These are phyloP conservation scores for Erigeron canadensis DNA, from an alignment of 129 eudicot genomes.

Conservation along the genomic window DNA sequence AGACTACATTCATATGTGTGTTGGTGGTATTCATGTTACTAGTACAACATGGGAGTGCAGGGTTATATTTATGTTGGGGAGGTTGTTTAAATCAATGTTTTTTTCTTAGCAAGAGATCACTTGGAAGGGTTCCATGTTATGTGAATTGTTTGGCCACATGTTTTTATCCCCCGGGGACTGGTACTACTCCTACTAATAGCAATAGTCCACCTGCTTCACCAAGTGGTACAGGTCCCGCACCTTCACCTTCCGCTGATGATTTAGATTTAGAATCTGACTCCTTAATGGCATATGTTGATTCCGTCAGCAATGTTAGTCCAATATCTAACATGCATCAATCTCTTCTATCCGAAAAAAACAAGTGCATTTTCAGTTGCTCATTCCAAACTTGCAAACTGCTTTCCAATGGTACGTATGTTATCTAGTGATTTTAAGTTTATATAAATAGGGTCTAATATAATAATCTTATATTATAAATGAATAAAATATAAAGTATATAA, in stretches of 20 bases:
- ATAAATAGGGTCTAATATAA: too few relatives aligned
- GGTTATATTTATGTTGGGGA: conserved; percentile 32
- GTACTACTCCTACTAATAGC: not conserved
- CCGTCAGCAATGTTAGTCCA: not conserved
- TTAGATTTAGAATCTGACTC: not conserved
- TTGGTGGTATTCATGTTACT: conserved; percentile 20
- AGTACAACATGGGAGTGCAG: conserved; percentile 24
- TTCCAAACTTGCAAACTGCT: not conserved
- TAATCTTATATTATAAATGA: too few relatives aligned
- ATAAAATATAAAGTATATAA: too few relatives aligned
- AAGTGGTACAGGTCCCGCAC: not conserved
- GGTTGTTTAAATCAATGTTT: conserved; percentile 31
- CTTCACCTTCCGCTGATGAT: conserved; percentile 14
- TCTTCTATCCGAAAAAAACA: not conserved
- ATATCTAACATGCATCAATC: not conserved
- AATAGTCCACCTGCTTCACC: conserved; percentile 2
- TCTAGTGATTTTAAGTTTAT: too few relatives aligned
- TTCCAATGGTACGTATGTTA: not conserved
- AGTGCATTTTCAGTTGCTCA: conserved; percentile 4
- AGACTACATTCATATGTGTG: conserved; percentile 3
- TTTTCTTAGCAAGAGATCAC: conserved; percentile 1
- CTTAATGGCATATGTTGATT: not conserved
- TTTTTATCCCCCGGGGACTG: conserved; percentile 11
- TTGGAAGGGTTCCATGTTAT: conserved; percentile 28
- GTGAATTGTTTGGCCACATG: conserved; percentile 20